Conservation (phyloP, 371 early-diverging fungal genomes). For the Fennellomyces sp. region DNA sequence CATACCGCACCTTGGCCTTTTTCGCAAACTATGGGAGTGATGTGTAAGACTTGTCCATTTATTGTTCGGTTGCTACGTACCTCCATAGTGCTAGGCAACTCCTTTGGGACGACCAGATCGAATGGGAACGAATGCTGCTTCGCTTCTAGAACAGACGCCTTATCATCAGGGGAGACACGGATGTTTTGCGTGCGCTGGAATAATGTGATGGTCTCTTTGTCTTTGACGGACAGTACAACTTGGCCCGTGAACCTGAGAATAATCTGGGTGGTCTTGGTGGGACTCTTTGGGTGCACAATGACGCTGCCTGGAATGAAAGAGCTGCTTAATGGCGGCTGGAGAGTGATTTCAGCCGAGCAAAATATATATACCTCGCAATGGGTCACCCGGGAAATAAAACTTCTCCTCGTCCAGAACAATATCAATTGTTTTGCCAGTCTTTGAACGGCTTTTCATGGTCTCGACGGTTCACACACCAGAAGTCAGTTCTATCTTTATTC, state of each 20-base stretch:
- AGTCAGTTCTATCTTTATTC: slow-evolving; percentile 1
- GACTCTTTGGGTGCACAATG: slow-evolving; percentile 38
- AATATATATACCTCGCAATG: slow-evolving; percentile 33
- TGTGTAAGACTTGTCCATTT: neutral
- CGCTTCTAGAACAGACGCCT: slow-evolving; percentile 33
- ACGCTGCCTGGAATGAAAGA: slow-evolving; percentile 30
- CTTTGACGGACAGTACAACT: slow-evolving; percentile 28
- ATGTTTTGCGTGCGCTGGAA: slow-evolving; percentile 29
- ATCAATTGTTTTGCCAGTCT: slow-evolving; percentile 31
- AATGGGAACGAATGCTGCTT: slow-evolving; percentile 44
- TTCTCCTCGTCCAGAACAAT: slow-evolving; percentile 46
- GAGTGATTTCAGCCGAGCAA: neutral
- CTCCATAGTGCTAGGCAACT: slow-evolving; percentile 49
- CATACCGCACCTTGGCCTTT: slow-evolving; percentile 34
- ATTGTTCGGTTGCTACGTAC: slow-evolving; percentile 25
- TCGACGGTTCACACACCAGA: neutral
- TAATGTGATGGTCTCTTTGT: slow-evolving; percentile 35
- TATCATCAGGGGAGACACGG: slow-evolving; percentile 19
- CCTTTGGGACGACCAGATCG: slow-evolving; percentile 43
- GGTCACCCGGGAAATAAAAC: slow-evolving; percentile 52
- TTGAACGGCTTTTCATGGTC: slow-evolving; percentile 2
- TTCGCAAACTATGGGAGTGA: slow-evolving; percentile 30
- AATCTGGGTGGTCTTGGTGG: slow-evolving; percentile 42
- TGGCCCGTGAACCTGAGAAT: slow-evolving; percentile 39
- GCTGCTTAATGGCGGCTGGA: neutral